phyloP scores from a whole-genome alignment of 2,329 filamentous ascomycete genomes.

The Chaetomium sp. region DNA sequence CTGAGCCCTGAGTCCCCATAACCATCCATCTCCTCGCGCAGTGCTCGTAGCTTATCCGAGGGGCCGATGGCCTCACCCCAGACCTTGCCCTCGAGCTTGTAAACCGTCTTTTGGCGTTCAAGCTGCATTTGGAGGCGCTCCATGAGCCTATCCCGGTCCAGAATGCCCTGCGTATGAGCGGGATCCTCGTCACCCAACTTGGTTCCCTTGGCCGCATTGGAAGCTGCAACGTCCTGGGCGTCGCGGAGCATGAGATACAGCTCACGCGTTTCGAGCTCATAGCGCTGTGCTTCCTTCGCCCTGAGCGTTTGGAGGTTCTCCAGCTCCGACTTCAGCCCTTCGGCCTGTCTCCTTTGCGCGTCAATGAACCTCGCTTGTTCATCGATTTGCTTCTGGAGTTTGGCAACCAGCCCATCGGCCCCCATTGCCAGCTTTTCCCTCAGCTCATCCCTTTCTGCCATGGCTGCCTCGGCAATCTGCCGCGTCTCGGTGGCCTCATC shows the following conservation, averaged over 20 bases:
- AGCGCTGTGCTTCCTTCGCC: conserved; percentile 88
- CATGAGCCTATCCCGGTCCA: conserved; percentile 91
- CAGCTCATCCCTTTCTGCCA: conserved; percentile 96
- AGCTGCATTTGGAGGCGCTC: conserved; percentile 92
- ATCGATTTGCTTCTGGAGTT: conserved; percentile 89
- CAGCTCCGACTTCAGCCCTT: conserved; percentile 85
- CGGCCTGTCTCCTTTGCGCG: conserved; percentile 81
- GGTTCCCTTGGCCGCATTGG: conserved; percentile 67
- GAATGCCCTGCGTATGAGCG: conserved; percentile 82
- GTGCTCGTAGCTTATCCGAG: conserved; percentile 85
- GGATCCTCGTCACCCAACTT: conserved; percentile 66
- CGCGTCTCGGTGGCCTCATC: conserved; percentile 90
- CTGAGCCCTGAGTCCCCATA: conserved; percentile 51
- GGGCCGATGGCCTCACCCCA: conserved; percentile 83
- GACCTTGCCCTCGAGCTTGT: conserved; percentile 90
- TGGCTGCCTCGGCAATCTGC: conserved; percentile 91
- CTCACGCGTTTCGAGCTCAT: conserved; percentile 94
- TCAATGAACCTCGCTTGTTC: conserved; percentile 91
- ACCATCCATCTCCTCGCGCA: conserved; percentile 92
- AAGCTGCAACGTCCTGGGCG: conserved; percentile 92
- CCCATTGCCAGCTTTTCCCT: conserved; percentile 84
- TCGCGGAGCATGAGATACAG: conserved; percentile 98
- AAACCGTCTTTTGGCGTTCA: conserved; percentile 95
- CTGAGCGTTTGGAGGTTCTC: conserved; percentile 83
- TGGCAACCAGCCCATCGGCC: conserved; percentile 89